Conservation (phyloP, 148 eudicot genomes). For the Talinum fruticosum region DNA sequence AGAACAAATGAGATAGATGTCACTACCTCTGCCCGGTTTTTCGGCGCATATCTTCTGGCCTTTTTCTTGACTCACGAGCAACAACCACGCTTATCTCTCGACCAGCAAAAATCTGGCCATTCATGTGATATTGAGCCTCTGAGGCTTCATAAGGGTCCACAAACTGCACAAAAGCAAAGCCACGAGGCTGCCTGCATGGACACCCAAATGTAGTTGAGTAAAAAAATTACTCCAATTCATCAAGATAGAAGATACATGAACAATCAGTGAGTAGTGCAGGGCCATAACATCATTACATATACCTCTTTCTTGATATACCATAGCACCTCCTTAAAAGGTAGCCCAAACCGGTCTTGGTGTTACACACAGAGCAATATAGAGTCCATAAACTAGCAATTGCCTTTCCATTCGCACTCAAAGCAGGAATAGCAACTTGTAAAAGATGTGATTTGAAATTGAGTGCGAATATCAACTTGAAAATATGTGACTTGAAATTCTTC, state of each 20-base stretch:
- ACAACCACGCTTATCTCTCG: constrained; percentile 69
- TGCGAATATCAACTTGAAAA: constrained; percentile 59
- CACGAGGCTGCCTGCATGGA: constrained; percentile 67
- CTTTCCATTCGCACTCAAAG: constrained; percentile 53
- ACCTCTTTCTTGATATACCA: constrained; percentile 35
- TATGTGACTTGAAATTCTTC: constrained; percentile 40
- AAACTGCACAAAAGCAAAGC: constrained; percentile 85
- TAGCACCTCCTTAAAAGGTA: constrained; percentile 32
- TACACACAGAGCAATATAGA: constrained; percentile 32
- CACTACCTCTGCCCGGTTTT: constrained; percentile 49
- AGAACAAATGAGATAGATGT: background rate
- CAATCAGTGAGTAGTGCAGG: constrained; percentile 7
- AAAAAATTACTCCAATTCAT: background rate
- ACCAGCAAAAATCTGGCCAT: constrained; percentile 67
- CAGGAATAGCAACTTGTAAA: constrained; percentile 56
- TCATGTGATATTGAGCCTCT: constrained; percentile 71
- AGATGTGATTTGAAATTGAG: constrained; percentile 26
- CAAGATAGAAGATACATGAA: constrained; percentile 7
- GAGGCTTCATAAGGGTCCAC: constrained; percentile 63
- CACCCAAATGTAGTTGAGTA: constrained; percentile 10
- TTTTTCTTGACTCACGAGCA: constrained; percentile 67
- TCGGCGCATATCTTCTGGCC: constrained; percentile 76
- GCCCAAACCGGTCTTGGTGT: constrained; percentile 25
- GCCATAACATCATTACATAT: constrained; percentile 28
- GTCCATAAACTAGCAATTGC: constrained; percentile 45